phyloP scores from a whole-genome alignment of 179 eudicot species.

The Beta lomatogona region DNA sequence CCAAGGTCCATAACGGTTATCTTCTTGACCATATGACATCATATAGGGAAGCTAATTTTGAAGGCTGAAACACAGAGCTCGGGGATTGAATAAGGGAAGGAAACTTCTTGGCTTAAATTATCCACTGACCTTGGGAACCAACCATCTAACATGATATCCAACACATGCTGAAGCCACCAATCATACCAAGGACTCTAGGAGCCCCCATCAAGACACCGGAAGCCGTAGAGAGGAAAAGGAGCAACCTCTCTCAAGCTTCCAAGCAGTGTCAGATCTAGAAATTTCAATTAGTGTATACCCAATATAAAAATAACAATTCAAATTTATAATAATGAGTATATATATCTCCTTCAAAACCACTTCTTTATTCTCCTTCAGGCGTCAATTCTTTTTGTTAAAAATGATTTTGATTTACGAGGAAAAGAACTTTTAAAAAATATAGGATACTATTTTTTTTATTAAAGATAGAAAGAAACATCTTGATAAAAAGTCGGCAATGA shows the following conservation, averaged over 20 bases:
- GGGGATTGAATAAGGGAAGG: background rate
- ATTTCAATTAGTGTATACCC: no score
- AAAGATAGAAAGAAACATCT: no score
- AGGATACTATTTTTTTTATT: no score
- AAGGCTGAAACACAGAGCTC: background rate
- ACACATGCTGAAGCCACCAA: background rate
- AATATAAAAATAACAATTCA: no score
- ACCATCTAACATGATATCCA: background rate
- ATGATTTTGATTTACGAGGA: no score
- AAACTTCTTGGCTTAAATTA: background rate
- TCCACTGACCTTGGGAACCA: background rate
- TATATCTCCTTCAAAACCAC: no score
- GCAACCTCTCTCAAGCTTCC: background rate
- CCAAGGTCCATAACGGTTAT: background rate
- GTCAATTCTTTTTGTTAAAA: no score
- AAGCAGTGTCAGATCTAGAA: background rate
- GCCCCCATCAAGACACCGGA: background rate
- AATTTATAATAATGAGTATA: no score
- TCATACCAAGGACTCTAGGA: background rate
- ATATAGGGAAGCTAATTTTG: background rate
- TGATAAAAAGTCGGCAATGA: no score
- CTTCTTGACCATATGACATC: background rate
- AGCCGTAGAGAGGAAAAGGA: background rate
- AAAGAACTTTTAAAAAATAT: no score
- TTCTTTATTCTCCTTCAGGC: no score